phyloP scores from a whole-genome alignment of 345 rosid genomes.

The Firmiana major region DNA sequence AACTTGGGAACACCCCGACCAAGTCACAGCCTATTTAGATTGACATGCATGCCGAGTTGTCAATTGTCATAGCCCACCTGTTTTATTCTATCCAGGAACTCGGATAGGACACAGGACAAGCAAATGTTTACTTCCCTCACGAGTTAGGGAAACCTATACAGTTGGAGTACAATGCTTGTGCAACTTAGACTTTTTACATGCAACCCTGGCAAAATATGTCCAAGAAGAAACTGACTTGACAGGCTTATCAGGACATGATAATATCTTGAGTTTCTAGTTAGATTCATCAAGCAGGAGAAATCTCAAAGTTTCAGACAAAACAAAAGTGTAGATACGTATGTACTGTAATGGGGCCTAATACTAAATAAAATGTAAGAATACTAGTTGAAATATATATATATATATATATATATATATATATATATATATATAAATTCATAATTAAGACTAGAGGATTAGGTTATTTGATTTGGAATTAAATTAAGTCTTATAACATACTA shows the following conservation, averaged over 20 bases:
- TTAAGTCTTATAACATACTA: too few relatives aligned
- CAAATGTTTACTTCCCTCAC: not conserved
- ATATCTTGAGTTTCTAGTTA: constrained; percentile 1
- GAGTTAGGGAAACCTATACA: not conserved
- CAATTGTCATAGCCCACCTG: constrained; percentile 1
- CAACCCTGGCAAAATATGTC: constrained; percentile 5
- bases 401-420: too few relatives aligned
- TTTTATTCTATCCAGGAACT: constrained; percentile 4
- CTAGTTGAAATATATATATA: too few relatives aligned
- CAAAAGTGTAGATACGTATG: too few relatives aligned
- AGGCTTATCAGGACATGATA: constrained; percentile 8
- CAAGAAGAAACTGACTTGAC: not conserved
- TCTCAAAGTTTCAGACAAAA: constrained; percentile 8
- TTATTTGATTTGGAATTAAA: too few relatives aligned
- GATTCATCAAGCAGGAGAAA: not conserved
- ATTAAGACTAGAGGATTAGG: too few relatives aligned
- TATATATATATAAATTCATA: too few relatives aligned
- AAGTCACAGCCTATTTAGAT: not conserved
- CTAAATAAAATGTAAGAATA: too few relatives aligned
- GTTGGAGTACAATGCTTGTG: constrained; percentile 2
- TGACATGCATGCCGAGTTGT: not conserved
- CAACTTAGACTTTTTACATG: not conserved
- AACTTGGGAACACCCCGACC: not conserved
- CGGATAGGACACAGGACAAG: constrained; percentile 2
- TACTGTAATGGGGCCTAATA: too few relatives aligned